Evolutionary conservation across 78 protist genomes (phyloP).

Genomic region (Andalucia godoyi): DNA sequence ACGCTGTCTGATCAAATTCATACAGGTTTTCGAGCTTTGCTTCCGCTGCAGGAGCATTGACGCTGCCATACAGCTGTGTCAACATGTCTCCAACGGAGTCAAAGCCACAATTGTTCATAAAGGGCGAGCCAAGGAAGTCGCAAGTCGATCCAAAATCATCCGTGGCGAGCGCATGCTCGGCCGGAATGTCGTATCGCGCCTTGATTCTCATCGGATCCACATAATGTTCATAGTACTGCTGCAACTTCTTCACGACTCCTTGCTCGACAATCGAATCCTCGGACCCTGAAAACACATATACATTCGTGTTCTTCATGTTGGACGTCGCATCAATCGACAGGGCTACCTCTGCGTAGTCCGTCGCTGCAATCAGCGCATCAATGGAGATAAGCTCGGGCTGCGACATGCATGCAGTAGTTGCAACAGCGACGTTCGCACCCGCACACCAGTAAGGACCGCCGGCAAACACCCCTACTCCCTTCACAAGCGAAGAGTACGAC

Average conservation of each 20-base stretch:
- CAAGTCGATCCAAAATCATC: background rate
- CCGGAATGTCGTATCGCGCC: background rate
- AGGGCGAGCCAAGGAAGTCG: background rate
- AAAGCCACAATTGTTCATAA: background rate
- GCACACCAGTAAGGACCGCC: background rate
- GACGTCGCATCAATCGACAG: background rate
- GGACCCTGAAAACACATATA: background rate
- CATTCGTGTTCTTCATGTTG: background rate
- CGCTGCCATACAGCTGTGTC: background rate
- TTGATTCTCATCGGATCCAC: background rate
- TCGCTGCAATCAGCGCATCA: background rate
- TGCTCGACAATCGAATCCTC: background rate
- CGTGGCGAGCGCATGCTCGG: background rate
- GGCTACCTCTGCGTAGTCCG: background rate
- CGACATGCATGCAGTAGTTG: background rate
- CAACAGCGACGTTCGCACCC: background rate
- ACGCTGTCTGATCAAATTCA: background rate
- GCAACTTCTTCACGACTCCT: background rate
- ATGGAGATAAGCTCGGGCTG: background rate
- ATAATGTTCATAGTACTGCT: background rate
- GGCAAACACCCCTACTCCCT: background rate
- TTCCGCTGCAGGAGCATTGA: background rate
- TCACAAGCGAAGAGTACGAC: background rate
- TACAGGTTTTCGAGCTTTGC: background rate
- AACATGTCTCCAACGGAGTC: background rate